phyloP scores from a whole-genome alignment of 805 yeast genomes.

The Kluyveromyces aestuarii region DNA sequence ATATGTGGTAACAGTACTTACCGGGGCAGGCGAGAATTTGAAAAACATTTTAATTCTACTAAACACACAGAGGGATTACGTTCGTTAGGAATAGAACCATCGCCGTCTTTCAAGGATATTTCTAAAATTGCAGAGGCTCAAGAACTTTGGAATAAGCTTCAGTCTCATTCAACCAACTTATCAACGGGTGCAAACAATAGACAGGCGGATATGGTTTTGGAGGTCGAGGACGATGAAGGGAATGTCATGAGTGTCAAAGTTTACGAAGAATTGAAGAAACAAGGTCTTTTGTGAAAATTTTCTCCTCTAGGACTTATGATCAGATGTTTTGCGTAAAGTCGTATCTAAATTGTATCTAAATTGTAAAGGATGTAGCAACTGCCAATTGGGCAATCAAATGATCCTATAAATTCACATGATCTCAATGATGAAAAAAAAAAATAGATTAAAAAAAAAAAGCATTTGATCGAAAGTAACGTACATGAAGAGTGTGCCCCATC shows the following conservation, averaged over 20 bases:
- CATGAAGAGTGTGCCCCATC: not conserved
- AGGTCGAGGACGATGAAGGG: constrained; percentile 89
- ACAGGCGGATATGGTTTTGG: constrained; percentile 39
- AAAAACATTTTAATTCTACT: constrained; percentile 62
- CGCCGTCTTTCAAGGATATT: constrained; percentile 50
- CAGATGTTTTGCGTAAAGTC: too few relatives aligned
- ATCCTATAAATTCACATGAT: not conserved
- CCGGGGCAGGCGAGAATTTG: constrained; percentile 65
- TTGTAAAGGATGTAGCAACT: too few relatives aligned
- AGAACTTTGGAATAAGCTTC: constrained; percentile 42
- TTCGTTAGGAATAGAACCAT: constrained; percentile 60
- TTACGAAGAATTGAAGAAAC: constrained; percentile 76
- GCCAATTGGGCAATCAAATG: too few relatives aligned
- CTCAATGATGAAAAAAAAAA: not conserved
- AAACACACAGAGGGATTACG: constrained; percentile 67
- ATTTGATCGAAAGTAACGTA: not conserved
- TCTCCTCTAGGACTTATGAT: constrained; percentile 20
- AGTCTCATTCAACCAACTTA: constrained; percentile 6
- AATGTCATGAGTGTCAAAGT: constrained; percentile 83
- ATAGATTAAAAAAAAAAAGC: not conserved
- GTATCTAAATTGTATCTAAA: not conserved
- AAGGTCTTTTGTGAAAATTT: constrained; percentile 48
- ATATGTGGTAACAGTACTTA: constrained; percentile 71
- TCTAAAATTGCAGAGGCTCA: constrained; percentile 59
- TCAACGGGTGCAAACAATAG: constrained; percentile 14